Percentiles rank a stretch among this genome's conserved stretches.
Evolutionary conservation across 1,284 basidiomycete species (phyloP).

Genomic region (Rhodotorula sp.): DNA sequence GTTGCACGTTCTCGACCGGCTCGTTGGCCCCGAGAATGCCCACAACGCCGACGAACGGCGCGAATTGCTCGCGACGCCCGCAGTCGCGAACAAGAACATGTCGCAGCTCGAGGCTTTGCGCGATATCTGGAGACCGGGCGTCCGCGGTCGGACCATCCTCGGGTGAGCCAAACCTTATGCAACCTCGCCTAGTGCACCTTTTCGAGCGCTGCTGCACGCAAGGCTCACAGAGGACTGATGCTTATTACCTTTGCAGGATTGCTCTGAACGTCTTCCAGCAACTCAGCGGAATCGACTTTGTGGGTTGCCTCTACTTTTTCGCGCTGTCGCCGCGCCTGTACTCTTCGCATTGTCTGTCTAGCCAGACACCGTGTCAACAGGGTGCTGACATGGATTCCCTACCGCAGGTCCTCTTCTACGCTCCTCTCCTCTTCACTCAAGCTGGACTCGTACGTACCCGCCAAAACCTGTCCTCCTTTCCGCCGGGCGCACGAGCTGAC

Average conservation of each 20-base stretch:
- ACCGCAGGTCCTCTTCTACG: conserved; percentile 50
- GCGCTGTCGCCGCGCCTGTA: too few relatives aligned
- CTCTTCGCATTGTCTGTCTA: too few relatives aligned
- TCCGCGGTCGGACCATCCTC: conserved; percentile 51
- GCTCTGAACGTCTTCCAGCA: conserved; percentile 49
- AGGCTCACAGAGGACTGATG: not conserved
- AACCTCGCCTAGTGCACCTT: too few relatives aligned
- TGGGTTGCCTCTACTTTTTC: not conserved
- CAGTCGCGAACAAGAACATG: not conserved
- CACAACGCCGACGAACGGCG: conserved; percentile 47
- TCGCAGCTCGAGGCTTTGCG: conserved; percentile 14
- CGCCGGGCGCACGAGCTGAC: too few relatives aligned
- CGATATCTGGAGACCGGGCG: conserved; percentile 35
- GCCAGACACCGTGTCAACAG: not conserved
- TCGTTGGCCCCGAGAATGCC: conserved; percentile 47
- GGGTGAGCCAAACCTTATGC: conserved; percentile 40
- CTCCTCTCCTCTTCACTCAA: conserved; percentile 55
- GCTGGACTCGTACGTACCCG: conserved; percentile 44
- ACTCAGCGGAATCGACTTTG: conserved; percentile 15
- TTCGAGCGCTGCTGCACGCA: not conserved
- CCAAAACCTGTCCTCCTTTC: too few relatives aligned
- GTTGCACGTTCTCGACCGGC: conserved; percentile 45
- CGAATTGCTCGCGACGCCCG: conserved; percentile 29
- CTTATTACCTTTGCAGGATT: conserved; percentile 24
- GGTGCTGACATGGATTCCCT: not conserved